Base-by-base conservation (phyloP, 2,329 filamentous ascomycete species). In the Hypocrella siamensis region DNA sequence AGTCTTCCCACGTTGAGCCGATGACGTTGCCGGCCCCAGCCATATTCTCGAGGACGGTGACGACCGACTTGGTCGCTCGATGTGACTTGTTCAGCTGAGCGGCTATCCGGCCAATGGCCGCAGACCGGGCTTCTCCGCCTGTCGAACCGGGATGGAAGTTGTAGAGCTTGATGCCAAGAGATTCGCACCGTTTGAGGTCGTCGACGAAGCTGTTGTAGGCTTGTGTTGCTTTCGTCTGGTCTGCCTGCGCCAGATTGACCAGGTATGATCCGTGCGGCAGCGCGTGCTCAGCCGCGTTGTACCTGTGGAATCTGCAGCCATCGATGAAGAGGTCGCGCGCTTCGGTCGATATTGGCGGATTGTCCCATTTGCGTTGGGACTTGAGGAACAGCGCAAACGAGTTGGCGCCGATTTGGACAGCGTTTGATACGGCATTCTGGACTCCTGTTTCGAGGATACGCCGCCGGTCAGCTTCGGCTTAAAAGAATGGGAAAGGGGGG, bases 91-190 rank as follows among this genome's bases (percentile, higher is more conserved):
- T 94, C 31, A 98, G 66, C 45, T 86, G 79, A 26, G 66, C 61
- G 2, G 90, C 85, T 31, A 98, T 82, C 25, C 90, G 74, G 11
- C 57, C 63, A 35, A 93, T 77, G 4, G 86, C 86, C 15, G 73
- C 75, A 1, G 65, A 60, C 22, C 78, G 71, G 4, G 69, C 63
- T 21, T 69, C 68, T 29, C 77, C 75, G 35, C 79, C 79, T 2
- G 79, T 79, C 35, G 78, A 86, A 15, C 90, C 90, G 0, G 90
- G 90, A 50, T 98, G 90, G 59, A 98, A 96, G 56, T 98, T 98
- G 63, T 96, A 98, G n/a, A 94, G 67, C 38, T 60, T 66, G 46
- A 98, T 93, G 2, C 85, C 84, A 1, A 98, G 70, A 28, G 68
- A 65, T 47, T 93, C 81, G 53, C 90, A 96, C 8, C 90, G 75